Evolutionary conservation across 257 asterid genomes (phyloP).

Genomic region (Ocimum tenuiflorum): DNA sequence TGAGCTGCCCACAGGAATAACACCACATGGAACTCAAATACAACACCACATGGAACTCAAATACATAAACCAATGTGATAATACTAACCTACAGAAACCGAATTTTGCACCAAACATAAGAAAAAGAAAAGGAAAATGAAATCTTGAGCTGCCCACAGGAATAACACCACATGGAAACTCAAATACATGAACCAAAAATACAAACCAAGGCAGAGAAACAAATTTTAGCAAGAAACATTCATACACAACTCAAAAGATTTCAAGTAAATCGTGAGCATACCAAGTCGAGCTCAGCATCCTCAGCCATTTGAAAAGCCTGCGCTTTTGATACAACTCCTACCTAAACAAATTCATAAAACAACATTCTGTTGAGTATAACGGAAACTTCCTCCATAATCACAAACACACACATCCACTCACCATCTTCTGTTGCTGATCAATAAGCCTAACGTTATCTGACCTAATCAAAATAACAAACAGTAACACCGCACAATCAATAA

Average conservation of each 20-base stretch:
- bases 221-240: not conserved
- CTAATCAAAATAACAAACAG: constrained; percentile 34
- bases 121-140: too few relatives aligned
- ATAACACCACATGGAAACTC: too few relatives aligned
- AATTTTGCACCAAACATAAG: too few relatives aligned
- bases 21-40: too few relatives aligned
- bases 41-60: too few relatives aligned
- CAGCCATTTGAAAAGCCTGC: constrained; percentile 89
- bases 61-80: too few relatives aligned
- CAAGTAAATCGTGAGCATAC: constrained; percentile 40
- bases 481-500: constrained; percentile 13
- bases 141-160: too few relatives aligned
- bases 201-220: too few relatives aligned
- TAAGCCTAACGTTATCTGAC: constrained; percentile 83
- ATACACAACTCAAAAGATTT: not conserved
- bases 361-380: constrained; percentile 11
- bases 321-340: constrained; percentile 69
- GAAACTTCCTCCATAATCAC: constrained; percentile 3
- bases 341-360: constrained; percentile 37
- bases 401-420: constrained; percentile 38
- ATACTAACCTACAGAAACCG: not conserved
- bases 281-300: constrained; percentile 86
- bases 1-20: too few relatives aligned
- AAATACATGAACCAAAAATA: too few relatives aligned
- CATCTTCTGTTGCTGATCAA: constrained; percentile 85